Evolutionary conservation across 441 rosid genomes (phyloP).

Genomic region (Pelargonium fulgidum): DNA sequence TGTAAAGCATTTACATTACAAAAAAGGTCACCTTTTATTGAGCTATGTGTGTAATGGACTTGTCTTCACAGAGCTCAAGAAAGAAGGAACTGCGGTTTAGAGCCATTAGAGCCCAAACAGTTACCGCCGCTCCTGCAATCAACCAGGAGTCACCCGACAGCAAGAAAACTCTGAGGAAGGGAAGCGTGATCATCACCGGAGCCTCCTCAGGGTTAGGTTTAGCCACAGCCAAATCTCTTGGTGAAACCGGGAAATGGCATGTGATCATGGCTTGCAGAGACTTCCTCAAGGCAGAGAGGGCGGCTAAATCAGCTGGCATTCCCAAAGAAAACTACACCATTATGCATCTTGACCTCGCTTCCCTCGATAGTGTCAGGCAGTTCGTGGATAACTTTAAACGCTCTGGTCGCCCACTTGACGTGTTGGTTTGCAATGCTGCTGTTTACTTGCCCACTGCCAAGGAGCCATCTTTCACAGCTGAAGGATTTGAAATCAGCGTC

Average conservation of each 20-base stretch:
- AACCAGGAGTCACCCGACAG: conserved; percentile 40
- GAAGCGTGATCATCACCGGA: conserved; percentile 73
- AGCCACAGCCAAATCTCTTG: conserved; percentile 81
- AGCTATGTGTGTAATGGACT: not conserved
- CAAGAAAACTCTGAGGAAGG: conserved; percentile 78
- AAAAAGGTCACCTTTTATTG: not conserved
- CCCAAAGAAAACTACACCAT: conserved; percentile 65
- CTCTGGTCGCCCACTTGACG: conserved; percentile 57
- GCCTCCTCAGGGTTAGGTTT: conserved; percentile 92
- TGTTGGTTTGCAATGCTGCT: conserved; percentile 80
- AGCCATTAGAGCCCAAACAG: conserved; percentile 61
- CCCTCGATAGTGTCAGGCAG: conserved; percentile 75
- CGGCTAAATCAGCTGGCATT: conserved; percentile 70
- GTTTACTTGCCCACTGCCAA: conserved; percentile 78
- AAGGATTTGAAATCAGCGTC: conserved; percentile 81
- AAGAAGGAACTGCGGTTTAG: conserved; percentile 32
- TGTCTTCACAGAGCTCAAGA: conserved; percentile 41
- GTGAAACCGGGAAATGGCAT: conserved; percentile 90
- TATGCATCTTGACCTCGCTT: conserved; percentile 84
- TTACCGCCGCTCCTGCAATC: conserved; percentile 52
- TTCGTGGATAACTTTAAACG: conserved; percentile 52
- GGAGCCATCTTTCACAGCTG: conserved; percentile 78
- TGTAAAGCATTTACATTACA: not conserved
- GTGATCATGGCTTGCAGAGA: conserved; percentile 93
- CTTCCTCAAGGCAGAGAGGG: conserved; percentile 68